Conservation (phyloP, 2,329 filamentous ascomycete genomes). For the Passalora sequoiae region DNA sequence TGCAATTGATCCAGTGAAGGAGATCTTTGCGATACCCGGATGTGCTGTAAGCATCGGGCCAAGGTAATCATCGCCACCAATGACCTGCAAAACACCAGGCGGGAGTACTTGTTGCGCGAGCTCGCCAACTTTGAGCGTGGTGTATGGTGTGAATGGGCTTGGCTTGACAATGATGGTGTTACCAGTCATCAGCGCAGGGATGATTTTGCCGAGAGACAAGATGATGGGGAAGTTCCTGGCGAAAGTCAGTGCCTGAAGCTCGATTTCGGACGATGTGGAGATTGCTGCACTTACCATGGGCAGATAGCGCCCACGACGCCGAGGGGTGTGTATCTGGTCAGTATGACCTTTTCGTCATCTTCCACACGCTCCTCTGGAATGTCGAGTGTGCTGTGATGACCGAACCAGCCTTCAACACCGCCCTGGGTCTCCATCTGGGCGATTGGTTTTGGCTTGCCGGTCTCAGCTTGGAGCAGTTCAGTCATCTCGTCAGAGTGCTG, state of each 20-base stretch:
- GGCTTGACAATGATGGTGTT: conserved; percentile 38
- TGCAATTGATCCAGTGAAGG: conserved; percentile 57
- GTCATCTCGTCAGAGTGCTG: conserved; percentile 34
- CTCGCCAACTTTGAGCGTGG: conserved; percentile 56
- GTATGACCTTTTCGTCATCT: conserved; percentile 45
- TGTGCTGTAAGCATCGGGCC: conserved; percentile 57
- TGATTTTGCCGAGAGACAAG: conserved; percentile 51
- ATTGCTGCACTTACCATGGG: conserved; percentile 32
- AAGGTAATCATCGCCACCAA: conserved; percentile 57
- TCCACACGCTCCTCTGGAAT: conserved; percentile 39
- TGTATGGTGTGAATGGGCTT: conserved; percentile 54
- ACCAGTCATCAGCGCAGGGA: conserved; percentile 51
- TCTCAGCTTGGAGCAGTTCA: conserved; percentile 34
- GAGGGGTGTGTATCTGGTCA: conserved; percentile 44
- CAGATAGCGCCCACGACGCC: conserved; percentile 45
- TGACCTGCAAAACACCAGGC: conserved; percentile 57
- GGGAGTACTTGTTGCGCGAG: conserved; percentile 55
- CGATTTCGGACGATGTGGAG: too few relatives aligned
- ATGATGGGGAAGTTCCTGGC: conserved; percentile 49
- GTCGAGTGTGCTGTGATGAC: conserved; percentile 35
- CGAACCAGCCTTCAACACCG: conserved; percentile 33
- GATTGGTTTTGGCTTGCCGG: conserved; percentile 39
- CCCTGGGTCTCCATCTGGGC: conserved; percentile 39
- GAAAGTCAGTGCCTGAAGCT: not conserved
- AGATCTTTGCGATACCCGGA: conserved; percentile 57